Evolutionary conservation across 179 eudicot species (phyloP), one percentile per base, ranked within the genome.

Genomic region (Silene noctiflora): DNA sequence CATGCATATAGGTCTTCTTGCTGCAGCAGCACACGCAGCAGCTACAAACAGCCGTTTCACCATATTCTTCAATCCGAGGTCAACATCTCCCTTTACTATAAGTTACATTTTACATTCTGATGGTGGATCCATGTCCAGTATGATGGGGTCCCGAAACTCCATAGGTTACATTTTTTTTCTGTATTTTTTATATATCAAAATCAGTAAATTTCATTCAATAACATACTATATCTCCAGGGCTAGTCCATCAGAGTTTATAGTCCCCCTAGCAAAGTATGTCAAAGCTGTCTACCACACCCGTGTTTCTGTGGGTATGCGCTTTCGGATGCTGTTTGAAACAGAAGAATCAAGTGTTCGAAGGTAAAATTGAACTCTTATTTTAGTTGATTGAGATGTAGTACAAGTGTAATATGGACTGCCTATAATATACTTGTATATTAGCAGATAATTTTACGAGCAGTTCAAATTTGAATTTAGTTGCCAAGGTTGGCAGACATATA

Each of bases 1-100:
- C 78, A 90, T 90, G 95, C 95, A 90, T 78, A 75, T 88, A 2
- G 95, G 95, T 20, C 89, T 90, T 59, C 92, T 90, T 65, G 95
- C 95, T 71, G 95, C 95, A 33, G 91, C 94, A 13, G 94, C 94
- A 58, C 94, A 90, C 73, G 94, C 94, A 63, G 91, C 91, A 67
- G 81, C 91, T 25, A 88, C 91, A 70, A 88, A 87, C 71, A 90
- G 95, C 70, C 86, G 89, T 69, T 90, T 88, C 80, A 88, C 95
- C 13, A 80, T 90, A 58, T 90, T 90, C 73, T 90, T 79, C 70
- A 90, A 90, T 81, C 93, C 93, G 67, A 84, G 91, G 91, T 89
- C 55, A 31, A 72, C 1, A 24, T 81, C 67, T 74, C 0, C 44
- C 48, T 35, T 20, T 29, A 6, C 59, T 68, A 39, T 33, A 10